These are phyloP conservation scores for Sonneratia caseolaris DNA, from an alignment of 345 rosid genomes.

Conservation along the genomic window DNA sequence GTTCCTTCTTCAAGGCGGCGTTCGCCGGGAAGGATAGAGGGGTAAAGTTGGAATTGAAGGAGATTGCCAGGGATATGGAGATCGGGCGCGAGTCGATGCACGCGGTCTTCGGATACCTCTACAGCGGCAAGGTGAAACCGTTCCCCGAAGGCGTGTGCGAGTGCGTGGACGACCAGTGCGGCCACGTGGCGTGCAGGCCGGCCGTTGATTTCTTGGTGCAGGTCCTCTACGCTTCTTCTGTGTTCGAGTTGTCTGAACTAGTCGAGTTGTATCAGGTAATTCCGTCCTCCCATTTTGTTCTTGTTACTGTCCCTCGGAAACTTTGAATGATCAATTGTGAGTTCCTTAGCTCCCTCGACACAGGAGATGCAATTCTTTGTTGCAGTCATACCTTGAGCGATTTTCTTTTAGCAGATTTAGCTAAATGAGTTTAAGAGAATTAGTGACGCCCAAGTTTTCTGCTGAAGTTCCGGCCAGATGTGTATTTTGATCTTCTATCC, in stretches of 20 bases:
- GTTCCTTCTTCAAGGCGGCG: slow-evolving; percentile 42
- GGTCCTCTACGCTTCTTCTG: slow-evolving; percentile 60
- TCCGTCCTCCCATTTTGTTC: background rate
- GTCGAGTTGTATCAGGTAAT: slow-evolving; percentile 57
- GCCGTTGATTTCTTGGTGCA: slow-evolving; percentile 55
- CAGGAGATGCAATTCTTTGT: background rate
- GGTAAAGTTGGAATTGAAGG: slow-evolving; percentile 42
- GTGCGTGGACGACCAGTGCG: slow-evolving; percentile 63
- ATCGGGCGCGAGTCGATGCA: slow-evolving; percentile 46
- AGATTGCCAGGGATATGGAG: slow-evolving; percentile 44
- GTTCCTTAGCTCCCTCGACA: background rate
- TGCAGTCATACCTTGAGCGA: background rate
- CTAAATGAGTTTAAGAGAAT: background rate
- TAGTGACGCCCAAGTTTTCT: background rate
- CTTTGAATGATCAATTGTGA: background rate
- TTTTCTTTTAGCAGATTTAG: background rate
- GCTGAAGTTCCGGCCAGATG: background rate
- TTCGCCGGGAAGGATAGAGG: slow-evolving; percentile 30
- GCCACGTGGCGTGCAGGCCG: slow-evolving; percentile 67
- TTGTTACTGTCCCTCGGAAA: background rate
- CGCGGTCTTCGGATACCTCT: slow-evolving; percentile 51
- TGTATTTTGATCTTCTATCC: background rate
- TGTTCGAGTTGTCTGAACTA: slow-evolving; percentile 52
- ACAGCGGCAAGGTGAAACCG: slow-evolving; percentile 55
- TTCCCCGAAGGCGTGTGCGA: slow-evolving; percentile 33